Base-by-base conservation (phyloP, 352 stramenopile species). In the Globisporangium alternatum region DNA sequence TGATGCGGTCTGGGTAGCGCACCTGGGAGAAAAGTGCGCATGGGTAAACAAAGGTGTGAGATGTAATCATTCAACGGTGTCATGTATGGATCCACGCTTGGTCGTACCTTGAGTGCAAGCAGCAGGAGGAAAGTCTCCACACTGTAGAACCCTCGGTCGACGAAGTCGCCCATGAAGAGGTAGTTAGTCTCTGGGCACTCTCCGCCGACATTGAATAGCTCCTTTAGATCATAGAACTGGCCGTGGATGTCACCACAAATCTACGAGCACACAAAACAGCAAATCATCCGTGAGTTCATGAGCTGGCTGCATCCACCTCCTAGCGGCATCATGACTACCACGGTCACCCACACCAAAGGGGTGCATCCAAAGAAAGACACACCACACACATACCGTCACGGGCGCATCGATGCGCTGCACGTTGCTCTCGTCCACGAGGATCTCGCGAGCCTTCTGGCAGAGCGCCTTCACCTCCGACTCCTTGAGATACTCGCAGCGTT, bases 81-180 rank as follows among this genome's bases (percentile, higher is more conserved):
- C 25, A 28, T 28, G 2, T 39, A 39, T 7, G 33, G 9, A 10
- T 39, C 33, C 21, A 31, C 7, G 51, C 21, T 17, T 48, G 6
- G 9, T 22, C 64, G 37, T 33, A 99, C 97, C 79, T 99, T 99
- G 6, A 99, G 83, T 5, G 96, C 96, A 6, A 99, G 81, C 6
- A 99, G 80, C 47, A 99, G 76, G 15, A 99, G 65, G 68, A 99
- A 99, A 8, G 97, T 99, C 78, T 99, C 98, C 9, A 99, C 97
- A 73, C 89, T 98, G 81, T 99, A 99, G 74, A 99, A 99, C 9
- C 98, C 98, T 48, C 98, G 91, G 75, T 99, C 98, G 47, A 99
- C 98, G 78, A 99, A 99, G 76, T 99, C 98, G 25, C 98, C 98
- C 73, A 99, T 95, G 76, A 99, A 99, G 6, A 99, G 79, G 79